Evolutionary conservation across 345 rosid species (phyloP), one percentile per base, ranked within the genome.

Genomic region (Eutrema japonicum): DNA sequence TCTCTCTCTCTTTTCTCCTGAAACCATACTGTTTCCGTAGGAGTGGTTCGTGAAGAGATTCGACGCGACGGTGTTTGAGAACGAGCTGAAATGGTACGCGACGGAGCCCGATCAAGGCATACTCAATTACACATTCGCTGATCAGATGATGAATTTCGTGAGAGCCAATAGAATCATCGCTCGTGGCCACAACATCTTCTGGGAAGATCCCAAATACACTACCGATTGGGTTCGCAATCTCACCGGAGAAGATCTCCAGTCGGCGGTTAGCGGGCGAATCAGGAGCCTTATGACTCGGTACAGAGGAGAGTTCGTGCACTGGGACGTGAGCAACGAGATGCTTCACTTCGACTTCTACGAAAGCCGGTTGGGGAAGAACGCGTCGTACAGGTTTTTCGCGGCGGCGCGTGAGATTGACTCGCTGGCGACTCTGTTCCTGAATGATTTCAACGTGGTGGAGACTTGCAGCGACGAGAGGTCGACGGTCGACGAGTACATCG

Each of bases 291-390:
- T 94, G 93, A 81, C 66, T 63, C 85, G 81, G 72, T 94, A 88
- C 87, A 89, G 73, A 61, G 90, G 86, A 57, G 91, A 91, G 45
- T 91, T 91, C 70, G 43, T 91, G 14, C 89, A 89, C 47, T 91
- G 96, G 95, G 97, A 91, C 63, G 94, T 89, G 14, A 89, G 92
- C 79, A 94, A 91, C 56, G 98, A 91, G 82, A 88, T 88, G 91
- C 86, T 94, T 13, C 98, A 94, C 57, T 94, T 83, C 18, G 90
- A 91, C 68, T 89, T 94, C 75, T 88, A 86, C 35, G 97, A 93
- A 69, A 72, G 71, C 46, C 58, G 85, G 4, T 81, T 89, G 6
- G 97, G 97, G 10, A 86, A 79, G 8, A 78, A 85, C 27, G 93
- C 93, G 2, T 85, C 96, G 0, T 49, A 83, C 37, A 81, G 68